Evolutionary conservation across 1,284 basidiomycete genomes (phyloP).

Genomic region (Heliocybe sulcata): DNA sequence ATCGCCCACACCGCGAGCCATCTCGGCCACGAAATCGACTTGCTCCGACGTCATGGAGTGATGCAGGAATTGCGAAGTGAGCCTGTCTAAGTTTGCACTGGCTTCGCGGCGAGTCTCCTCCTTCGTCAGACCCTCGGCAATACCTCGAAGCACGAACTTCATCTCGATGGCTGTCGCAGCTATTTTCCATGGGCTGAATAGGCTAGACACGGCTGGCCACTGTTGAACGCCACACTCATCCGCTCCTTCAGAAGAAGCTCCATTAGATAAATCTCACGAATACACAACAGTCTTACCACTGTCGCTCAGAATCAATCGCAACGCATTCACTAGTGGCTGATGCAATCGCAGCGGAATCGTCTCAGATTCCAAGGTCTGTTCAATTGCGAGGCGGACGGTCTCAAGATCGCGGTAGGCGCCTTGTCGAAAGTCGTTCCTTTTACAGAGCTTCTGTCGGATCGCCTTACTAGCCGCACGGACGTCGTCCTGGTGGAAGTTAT

Average conservation of each 20-base stretch:
- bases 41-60: slow-evolving; percentile 68
- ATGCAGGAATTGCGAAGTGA: slow-evolving; percentile 60
- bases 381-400: slow-evolving; percentile 59
- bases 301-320: slow-evolving; percentile 53
- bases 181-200: slow-evolving; percentile 76
- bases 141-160: slow-evolving; percentile 64
- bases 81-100: slow-evolving; percentile 49
- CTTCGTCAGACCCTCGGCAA: slow-evolving; percentile 56
- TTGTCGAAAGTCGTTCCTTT: slow-evolving; percentile 55
- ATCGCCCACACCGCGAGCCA: slow-evolving; percentile 60
- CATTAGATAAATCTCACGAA: neutral
- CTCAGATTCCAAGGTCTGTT: slow-evolving; percentile 45
- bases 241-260: neutral
- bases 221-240: slow-evolving; percentile 12
- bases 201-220: slow-evolving; percentile 52
- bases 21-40: slow-evolving; percentile 73
- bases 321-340: slow-evolving; percentile 57
- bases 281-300: slow-evolving; percentile 29
- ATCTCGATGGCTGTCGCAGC: slow-evolving; percentile 73
- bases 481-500: slow-evolving; percentile 37
- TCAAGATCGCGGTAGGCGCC: slow-evolving; percentile 68
- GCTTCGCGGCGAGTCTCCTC: slow-evolving; percentile 45
- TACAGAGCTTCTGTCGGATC: slow-evolving; percentile 52
- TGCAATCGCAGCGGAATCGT: slow-evolving; percentile 43
- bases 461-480: slow-evolving; percentile 38